These are phyloP conservation scores for Saposhnikovia divaricata DNA, from an alignment of 129 eudicot genomes.

Conservation along the genomic window DNA sequence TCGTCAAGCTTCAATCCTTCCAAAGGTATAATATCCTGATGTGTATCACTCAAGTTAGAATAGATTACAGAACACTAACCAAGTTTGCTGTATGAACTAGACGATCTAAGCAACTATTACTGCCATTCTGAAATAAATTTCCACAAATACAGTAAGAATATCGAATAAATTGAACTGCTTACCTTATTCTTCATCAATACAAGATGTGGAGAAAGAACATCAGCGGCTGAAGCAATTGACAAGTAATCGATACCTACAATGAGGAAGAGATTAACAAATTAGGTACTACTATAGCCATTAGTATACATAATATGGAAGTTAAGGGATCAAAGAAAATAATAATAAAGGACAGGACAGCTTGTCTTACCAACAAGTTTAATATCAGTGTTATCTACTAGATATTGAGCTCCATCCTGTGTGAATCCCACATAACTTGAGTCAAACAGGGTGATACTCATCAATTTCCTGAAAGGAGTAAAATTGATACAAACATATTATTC, in stretches of 20 bases:
- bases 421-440: conserved; percentile 54
- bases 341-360: neutral
- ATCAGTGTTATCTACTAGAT: conserved; percentile 62
- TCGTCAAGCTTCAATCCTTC: conserved; percentile 31
- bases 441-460: conserved; percentile 42
- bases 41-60: neutral
- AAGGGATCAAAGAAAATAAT: neutral
- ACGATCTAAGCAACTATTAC: neutral
- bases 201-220: neutral
- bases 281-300: no score
- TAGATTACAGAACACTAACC: neutral
- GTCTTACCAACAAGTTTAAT: conserved; percentile 60
- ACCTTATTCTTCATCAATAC: conserved; percentile 5
- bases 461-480: conserved; percentile 24
- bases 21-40: conserved; percentile 26
- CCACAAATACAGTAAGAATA: neutral
- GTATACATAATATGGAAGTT: neutral
- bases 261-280: neutral
- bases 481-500: neutral
- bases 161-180: neutral
- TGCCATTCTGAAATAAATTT: neutral
- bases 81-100: neutral
- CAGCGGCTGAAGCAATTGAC: neutral
- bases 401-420: conserved; percentile 50
- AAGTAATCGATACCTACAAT: conserved; percentile 4